phyloP scores from a whole-genome alignment of 1,139 yeast genomes.

The Diutina ranongensis region DNA sequence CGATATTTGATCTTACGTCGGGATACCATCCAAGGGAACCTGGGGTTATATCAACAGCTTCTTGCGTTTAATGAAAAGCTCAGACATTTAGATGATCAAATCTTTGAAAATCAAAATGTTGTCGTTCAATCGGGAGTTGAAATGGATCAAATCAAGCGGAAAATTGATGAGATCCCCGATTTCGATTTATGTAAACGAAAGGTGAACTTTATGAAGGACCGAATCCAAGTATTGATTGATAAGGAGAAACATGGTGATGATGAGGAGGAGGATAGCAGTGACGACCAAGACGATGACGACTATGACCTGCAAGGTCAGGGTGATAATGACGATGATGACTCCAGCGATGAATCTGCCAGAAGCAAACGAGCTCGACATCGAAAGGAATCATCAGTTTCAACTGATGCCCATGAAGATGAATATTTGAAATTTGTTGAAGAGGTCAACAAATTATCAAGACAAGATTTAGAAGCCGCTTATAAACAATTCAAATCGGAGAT shows the following conservation, averaged over 20 bases:
- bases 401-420: background rate
- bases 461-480: background rate
- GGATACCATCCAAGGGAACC: background rate
- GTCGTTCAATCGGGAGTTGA: background rate
- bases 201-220: constrained; percentile 8
- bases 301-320: background rate
- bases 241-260: constrained; percentile 10
- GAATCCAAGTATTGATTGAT: constrained; percentile 16
- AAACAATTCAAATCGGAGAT: background rate
- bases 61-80: constrained; percentile 2
- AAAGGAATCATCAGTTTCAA: background rate
- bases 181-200: constrained; percentile 6
- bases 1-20: constrained; percentile 38
- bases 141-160: constrained; percentile 6
- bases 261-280: background rate
- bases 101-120: background rate
- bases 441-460: background rate
- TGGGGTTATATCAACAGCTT: constrained; percentile 10
- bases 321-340: background rate
- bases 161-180: constrained; percentile 7
- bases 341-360: background rate
- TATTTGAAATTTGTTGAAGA: background rate
- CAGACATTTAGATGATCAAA: background rate
- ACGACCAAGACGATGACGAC: background rate
- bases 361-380: background rate